These are phyloP conservation scores for Zygnema circumcarinatum DNA, from an alignment of 139 green algal genomes.

Conservation along the genomic window DNA sequence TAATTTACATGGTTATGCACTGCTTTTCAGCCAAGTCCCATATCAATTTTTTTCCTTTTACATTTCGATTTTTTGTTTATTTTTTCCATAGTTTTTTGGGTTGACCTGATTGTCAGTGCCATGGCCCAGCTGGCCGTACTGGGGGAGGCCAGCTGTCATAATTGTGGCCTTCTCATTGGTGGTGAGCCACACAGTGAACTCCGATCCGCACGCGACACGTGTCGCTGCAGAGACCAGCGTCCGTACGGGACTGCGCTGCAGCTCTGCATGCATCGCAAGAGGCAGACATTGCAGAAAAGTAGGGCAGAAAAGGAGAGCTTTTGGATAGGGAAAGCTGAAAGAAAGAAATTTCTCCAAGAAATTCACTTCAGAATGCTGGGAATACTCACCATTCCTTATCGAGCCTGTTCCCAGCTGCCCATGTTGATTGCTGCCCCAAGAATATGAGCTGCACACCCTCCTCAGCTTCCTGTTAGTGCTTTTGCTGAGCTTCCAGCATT, in stretches of 20 bases:
- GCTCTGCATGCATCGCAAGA: constrained; percentile 5
- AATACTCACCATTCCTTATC: background rate
- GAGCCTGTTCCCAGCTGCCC: constrained; percentile 66
- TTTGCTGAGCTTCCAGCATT: too few relatives aligned
- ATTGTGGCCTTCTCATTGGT: background rate
- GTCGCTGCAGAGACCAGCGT: constrained; percentile 66
- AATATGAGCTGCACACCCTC: constrained; percentile 62
- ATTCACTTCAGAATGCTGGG: background rate
- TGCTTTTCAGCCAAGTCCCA: too few relatives aligned
- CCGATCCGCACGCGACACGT: constrained; percentile 77
- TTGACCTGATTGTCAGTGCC: constrained; percentile 81
- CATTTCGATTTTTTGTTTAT: too few relatives aligned
- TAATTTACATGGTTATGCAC: too few relatives aligned
- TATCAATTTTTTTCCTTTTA: too few relatives aligned
- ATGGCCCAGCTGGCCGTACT: constrained; percentile 94
- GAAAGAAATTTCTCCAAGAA: too few relatives aligned
- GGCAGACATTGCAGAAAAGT: background rate
- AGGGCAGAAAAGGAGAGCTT: too few relatives aligned
- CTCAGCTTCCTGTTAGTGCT: too few relatives aligned
- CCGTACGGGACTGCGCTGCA: constrained; percentile 43
- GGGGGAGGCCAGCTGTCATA: constrained; percentile 69
- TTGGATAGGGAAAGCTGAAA: too few relatives aligned
- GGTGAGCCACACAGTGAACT: constrained; percentile 89
- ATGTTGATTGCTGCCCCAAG: constrained; percentile 68
- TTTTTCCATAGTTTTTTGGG: too few relatives aligned